phyloP scores from a whole-genome alignment of 768 basidiomycete species.

The Lenzites betulinus region DNA sequence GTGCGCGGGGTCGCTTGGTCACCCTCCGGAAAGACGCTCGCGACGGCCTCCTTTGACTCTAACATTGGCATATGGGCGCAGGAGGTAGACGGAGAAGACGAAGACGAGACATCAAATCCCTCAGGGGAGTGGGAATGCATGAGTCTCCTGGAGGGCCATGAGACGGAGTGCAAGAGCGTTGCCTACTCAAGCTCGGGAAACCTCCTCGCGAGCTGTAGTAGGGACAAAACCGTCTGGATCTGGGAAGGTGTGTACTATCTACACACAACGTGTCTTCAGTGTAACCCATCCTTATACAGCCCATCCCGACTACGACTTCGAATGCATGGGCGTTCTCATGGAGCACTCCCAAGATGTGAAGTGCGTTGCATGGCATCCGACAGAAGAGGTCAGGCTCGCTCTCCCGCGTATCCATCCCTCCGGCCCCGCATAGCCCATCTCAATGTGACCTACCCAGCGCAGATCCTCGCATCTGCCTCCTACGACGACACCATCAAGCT shows the following conservation, averaged over 20 bases:
- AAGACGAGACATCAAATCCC: constrained; percentile 23
- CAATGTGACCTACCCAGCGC: constrained; percentile 27
- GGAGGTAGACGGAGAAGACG: constrained; percentile 47
- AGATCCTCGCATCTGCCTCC: constrained; percentile 95
- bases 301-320: constrained; percentile 90
- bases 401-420: background rate
- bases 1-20: constrained; percentile 88
- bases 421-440: background rate
- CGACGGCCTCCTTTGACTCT: constrained; percentile 92
- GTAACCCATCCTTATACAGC: constrained; percentile 45
- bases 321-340: constrained; percentile 94
- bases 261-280: background rate
- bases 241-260: constrained; percentile 78
- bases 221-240: constrained; percentile 98
- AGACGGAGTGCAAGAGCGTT: constrained; percentile 94
- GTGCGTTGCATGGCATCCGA: constrained; percentile 92
- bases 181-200: constrained; percentile 77
- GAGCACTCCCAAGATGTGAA: constrained; percentile 98
- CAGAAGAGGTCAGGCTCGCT: constrained; percentile 71
- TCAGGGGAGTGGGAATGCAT: constrained; percentile 74
- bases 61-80: constrained; percentile 92
- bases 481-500: constrained; percentile 97
- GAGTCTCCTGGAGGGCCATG: constrained; percentile 88
- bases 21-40: constrained; percentile 83
- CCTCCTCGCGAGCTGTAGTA: constrained; percentile 88